Evolutionary conservation across 2,329 filamentous ascomycete genomes (phyloP).

Genomic region (Arachnopeziza araneosa): DNA sequence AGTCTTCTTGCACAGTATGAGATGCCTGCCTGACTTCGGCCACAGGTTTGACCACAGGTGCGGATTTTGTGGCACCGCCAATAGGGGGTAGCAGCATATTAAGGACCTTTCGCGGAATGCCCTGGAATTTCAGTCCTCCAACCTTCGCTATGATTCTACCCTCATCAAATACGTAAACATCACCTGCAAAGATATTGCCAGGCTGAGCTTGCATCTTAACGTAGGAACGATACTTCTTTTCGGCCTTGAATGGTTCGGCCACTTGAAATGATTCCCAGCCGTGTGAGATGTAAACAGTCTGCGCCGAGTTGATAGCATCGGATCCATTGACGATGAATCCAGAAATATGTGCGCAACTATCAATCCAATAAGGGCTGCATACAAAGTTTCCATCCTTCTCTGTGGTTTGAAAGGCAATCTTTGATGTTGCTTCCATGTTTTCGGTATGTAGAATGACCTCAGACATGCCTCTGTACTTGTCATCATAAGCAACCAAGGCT

Average conservation of each 20-base stretch:
- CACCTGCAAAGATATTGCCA: slow-evolving; percentile 36
- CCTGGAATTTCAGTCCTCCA: slow-evolving; percentile 13
- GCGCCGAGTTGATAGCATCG: slow-evolving; percentile 47
- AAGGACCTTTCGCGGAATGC: slow-evolving; percentile 36
- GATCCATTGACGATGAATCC: slow-evolving; percentile 55
- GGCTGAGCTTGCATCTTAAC: slow-evolving; percentile 39
- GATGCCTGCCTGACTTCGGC: slow-evolving; percentile 34
- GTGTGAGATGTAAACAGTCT: slow-evolving; percentile 52
- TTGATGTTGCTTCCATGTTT: slow-evolving; percentile 38
- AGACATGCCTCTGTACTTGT: slow-evolving; percentile 50
- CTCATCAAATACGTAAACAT: slow-evolving; percentile 47
- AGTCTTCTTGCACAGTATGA: neutral
- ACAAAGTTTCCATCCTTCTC: slow-evolving; percentile 45
- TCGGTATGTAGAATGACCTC: slow-evolving; percentile 44
- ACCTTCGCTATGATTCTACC: slow-evolving; percentile 12
- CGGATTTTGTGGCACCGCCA: neutral
- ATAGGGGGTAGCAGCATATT: neutral
- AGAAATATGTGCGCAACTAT: slow-evolving; percentile 50
- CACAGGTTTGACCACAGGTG: neutral
- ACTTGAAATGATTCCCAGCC: slow-evolving; percentile 50
- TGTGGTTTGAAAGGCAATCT: slow-evolving; percentile 37
- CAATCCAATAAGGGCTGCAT: slow-evolving; percentile 49
- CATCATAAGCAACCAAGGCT: slow-evolving; percentile 52
- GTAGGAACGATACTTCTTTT: slow-evolving; percentile 49
- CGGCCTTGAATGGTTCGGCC: slow-evolving; percentile 37